A percentile compares a stretch with the other conserved stretches of the same genome.
Conservation (phyloP, 257 asterid species). For the Primulina huaijiensis region DNA sequence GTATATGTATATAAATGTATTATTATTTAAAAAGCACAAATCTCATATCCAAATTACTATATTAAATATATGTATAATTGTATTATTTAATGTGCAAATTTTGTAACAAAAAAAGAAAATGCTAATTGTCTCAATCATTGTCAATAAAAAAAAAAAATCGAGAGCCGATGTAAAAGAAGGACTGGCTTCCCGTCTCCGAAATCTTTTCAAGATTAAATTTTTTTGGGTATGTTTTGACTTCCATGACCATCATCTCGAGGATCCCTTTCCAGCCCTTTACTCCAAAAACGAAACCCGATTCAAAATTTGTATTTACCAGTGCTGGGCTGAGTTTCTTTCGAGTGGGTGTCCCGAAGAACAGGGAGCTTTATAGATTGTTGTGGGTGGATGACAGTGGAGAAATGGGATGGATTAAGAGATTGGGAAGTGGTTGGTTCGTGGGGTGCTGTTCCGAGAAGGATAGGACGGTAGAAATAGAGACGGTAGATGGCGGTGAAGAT, state of each 20-base stretch:
- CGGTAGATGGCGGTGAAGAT: constrained; percentile 67
- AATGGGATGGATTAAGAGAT: constrained; percentile 50
- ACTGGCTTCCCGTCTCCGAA: too few relatives aligned
- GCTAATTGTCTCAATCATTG: too few relatives aligned
- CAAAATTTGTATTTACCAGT: constrained; percentile 31
- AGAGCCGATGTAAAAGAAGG: too few relatives aligned
- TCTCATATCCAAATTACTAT: too few relatives aligned
- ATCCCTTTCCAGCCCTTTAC: constrained; percentile 43
- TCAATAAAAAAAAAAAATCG: too few relatives aligned
- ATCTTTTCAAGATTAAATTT: constrained; percentile 28
- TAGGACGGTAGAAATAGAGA: constrained; percentile 53
- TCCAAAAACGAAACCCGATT: constrained; percentile 37
- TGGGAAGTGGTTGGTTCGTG: constrained; percentile 58
- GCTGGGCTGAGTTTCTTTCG: constrained; percentile 30
- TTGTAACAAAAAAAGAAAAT: too few relatives aligned
- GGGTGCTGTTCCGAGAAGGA: constrained; percentile 41
- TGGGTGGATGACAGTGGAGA: constrained; percentile 41
- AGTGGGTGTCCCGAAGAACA: constrained; percentile 30
- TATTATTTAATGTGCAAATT: too few relatives aligned
- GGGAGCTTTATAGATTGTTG: constrained; percentile 29
- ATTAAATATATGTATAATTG: too few relatives aligned
- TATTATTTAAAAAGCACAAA: too few relatives aligned
- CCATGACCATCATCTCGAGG: constrained; percentile 54
- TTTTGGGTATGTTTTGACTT: constrained; percentile 24
- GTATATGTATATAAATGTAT: too few relatives aligned